phyloP scores from a whole-genome alignment of 768 basidiomycete genomes.

The Auriscalpium vulgare region DNA sequence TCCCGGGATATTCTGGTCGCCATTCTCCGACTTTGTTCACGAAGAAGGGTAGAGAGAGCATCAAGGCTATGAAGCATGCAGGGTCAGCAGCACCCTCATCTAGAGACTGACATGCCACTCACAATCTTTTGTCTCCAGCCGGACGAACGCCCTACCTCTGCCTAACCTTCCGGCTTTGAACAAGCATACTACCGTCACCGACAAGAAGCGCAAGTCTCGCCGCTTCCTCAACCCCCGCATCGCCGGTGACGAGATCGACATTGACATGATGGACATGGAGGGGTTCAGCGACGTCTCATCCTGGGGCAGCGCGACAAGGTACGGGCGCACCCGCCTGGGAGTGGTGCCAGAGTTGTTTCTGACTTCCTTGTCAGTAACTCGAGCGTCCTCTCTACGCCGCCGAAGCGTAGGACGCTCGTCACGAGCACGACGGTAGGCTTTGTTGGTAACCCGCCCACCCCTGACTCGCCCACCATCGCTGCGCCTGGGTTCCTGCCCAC shows the following conservation, averaged over 20 bases:
- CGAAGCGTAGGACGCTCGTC: not conserved
- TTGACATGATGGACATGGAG: not conserved
- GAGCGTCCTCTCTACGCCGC: not conserved
- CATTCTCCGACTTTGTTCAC: not conserved
- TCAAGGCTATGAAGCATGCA: not conserved
- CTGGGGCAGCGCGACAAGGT: not conserved
- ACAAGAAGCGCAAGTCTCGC: not conserved
- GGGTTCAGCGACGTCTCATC: not conserved
- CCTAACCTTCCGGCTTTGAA: not conserved
- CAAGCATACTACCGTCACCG: too few species aligned
- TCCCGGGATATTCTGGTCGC: not conserved
- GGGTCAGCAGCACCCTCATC: not conserved
- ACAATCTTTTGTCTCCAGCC: not conserved
- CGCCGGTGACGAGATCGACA: not conserved
- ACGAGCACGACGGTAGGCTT: not conserved
- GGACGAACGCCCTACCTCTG: not conserved
- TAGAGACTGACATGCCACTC: too few species aligned
- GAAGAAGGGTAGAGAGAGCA: not conserved
- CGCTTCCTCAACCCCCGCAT: not conserved
- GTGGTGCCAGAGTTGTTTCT: too few species aligned
- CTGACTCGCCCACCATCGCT: not conserved
- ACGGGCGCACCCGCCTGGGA: not conserved
- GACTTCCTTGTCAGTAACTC: not conserved
- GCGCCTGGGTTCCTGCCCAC: too few species aligned
- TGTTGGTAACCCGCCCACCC: too few species aligned